Percentiles rank a stretch among this genome's conserved stretches.
These are phyloP conservation scores for Nakazawaea ernobii DNA, from an alignment of 805 yeast genomes.

Conservation along the genomic window DNA sequence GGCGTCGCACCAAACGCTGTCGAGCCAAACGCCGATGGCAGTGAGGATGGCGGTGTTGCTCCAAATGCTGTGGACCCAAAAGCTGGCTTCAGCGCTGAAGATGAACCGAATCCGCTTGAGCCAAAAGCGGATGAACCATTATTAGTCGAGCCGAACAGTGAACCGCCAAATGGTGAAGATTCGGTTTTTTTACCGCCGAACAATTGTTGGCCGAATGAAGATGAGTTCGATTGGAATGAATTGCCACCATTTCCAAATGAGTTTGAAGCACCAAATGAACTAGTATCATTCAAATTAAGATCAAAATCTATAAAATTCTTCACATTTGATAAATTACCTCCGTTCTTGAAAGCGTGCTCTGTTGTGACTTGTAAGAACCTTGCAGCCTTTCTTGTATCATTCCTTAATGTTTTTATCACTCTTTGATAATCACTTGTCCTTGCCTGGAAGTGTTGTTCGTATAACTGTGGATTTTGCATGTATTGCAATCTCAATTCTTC, in stretches of 20 bases:
- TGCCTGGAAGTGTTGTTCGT: slow-evolving; percentile 32
- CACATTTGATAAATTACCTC: slow-evolving; percentile 2
- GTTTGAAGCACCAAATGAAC: not conserved
- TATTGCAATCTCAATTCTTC: slow-evolving; percentile 48
- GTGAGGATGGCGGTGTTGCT: not conserved
- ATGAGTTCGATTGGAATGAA: slow-evolving; percentile 12
- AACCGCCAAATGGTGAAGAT: not conserved
- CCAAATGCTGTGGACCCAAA: not conserved
- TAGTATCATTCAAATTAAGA: slow-evolving; percentile 14
- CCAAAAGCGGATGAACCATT: slow-evolving; percentile 14
- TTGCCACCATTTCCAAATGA: slow-evolving; percentile 14
- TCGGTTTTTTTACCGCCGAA: not conserved
- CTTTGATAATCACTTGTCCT: slow-evolving; percentile 42
- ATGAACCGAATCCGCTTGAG: slow-evolving; percentile 15
- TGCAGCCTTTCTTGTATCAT: slow-evolving; percentile 45
- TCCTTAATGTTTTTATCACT: slow-evolving; percentile 31
- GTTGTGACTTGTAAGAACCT: slow-evolving; percentile 44
- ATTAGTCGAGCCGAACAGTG: slow-evolving; percentile 13
- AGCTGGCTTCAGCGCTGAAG: slow-evolving; percentile 3
- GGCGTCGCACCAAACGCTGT: slow-evolving; percentile 18
- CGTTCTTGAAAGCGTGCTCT: slow-evolving; percentile 10
- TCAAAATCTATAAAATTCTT: slow-evolving; percentile 11
- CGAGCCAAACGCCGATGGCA: slow-evolving; percentile 1
- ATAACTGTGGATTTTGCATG: slow-evolving; percentile 35
- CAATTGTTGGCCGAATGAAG: not conserved